Evolutionary conservation across 2,329 filamentous ascomycete genomes (phyloP).

Genomic region (Clonostachys solani): DNA sequence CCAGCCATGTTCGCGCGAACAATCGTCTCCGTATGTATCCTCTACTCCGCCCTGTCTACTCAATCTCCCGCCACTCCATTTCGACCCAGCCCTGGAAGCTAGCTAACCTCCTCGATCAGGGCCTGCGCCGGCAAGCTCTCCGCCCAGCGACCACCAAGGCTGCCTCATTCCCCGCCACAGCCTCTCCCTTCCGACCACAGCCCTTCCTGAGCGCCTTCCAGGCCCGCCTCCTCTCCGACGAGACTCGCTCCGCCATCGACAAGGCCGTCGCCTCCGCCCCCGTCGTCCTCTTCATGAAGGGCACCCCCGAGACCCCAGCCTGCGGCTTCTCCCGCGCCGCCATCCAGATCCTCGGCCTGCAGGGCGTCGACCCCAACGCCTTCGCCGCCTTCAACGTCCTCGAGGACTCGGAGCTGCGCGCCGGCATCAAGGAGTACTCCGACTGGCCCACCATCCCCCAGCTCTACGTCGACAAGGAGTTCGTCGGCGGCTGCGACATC

Average conservation of each 20-base stretch:
- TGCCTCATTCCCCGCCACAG: neutral
- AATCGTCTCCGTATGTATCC: constrained; percentile 1
- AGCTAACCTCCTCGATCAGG: constrained; percentile 12
- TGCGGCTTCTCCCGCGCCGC: constrained; percentile 94
- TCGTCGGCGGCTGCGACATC: constrained; percentile 97
- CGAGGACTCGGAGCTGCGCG: constrained; percentile 81
- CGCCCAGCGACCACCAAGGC: constrained; percentile 13
- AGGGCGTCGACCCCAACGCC: constrained; percentile 92
- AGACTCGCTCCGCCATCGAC: constrained; percentile 81
- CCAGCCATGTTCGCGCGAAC: constrained; percentile 3
- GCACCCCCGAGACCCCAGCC: constrained; percentile 90
- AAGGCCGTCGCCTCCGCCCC: constrained; percentile 83
- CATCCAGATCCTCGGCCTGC: constrained; percentile 91
- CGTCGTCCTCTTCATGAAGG: constrained; percentile 99
- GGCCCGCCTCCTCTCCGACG: constrained; percentile 71
- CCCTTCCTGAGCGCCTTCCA: constrained; percentile 27
- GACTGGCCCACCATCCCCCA: constrained; percentile 99
- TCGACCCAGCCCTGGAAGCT: neutral
- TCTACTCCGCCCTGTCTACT: too few species aligned
- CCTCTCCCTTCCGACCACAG: constrained; percentile 4
- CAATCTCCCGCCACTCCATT: neutral
- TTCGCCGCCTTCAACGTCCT: constrained; percentile 98
- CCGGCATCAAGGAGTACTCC: constrained; percentile 97
- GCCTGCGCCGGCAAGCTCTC: constrained; percentile 27
- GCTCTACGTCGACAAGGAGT: constrained; percentile 92